Evolutionary conservation across 345 rosid genomes (phyloP), one percentile per base, ranked within the genome.

Genomic region (Camelina laxa): DNA sequence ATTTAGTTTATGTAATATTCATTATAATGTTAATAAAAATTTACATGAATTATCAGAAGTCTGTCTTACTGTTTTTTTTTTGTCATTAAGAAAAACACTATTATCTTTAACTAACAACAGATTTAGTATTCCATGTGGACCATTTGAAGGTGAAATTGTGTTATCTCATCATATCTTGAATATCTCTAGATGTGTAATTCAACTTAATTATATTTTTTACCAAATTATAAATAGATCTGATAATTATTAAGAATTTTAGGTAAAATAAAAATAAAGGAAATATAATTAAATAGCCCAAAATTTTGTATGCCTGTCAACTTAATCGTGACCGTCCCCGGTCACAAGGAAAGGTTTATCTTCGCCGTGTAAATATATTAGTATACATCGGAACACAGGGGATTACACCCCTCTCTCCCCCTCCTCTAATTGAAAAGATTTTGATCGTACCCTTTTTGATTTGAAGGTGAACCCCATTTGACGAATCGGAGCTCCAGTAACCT

Each of bases 271-370:
- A 45, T 27, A 5, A 47, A 47, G 5, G 9, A 20, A n/a, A 45
- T 16, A 42, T 9, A 20, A 14, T 14, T 19, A 60, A 38, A 41
- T 12, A 41, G 17, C 33, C 6, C 15, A 67, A 67, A 38, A 36
- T 17, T 38, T 13, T 39, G 53, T 16, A 55, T 16, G 22, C 39
- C 41, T 8, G 65, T 69, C 33, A 44, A 60, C 19, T 50, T 50
- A 10, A 61, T 72, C 69, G n/a, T 73, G 62, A 13, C 63, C 69
- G 62, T 51, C 68, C 63, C 68, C 63, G 44, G 41, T 36, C n/a
- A 31, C 42, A n/a, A 4, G 31, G n/a, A 69, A 15, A 15, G 54
- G 9, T 60, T 27, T 16, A 51, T 61, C 60, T 0, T 60, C 7
- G 13, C 59, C 68, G 75, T 35, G 61, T 1, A 50, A 4, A 22